Evolutionary conservation across 495 filamentous ascomycete species (phyloP).

Genomic region (Tuber microsphaerosporum): DNA sequence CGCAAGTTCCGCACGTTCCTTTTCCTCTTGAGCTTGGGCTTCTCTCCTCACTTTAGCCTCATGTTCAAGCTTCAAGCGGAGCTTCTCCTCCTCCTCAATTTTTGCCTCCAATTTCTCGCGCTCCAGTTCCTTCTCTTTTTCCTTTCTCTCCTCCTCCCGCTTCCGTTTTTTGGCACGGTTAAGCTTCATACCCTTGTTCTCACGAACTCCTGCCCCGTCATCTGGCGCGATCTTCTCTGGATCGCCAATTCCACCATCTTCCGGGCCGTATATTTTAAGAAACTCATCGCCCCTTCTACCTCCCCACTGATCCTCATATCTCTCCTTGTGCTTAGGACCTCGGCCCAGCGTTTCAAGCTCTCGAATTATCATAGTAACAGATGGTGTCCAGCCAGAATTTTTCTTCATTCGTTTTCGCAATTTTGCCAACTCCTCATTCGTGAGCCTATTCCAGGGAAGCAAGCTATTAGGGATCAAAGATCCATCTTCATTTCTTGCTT

Average conservation of each 20-base stretch:
- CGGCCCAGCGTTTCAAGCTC: conserved; percentile 72
- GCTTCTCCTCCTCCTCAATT: conserved; percentile 23
- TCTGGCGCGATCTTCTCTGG: conserved; percentile 39
- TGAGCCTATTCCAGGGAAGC: conserved; percentile 83
- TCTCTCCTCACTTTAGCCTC: conserved; percentile 2
- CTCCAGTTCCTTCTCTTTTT: conserved; percentile 37
- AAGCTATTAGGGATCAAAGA: conserved; percentile 60
- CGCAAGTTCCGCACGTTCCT: conserved; percentile 22
- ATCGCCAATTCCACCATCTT: conserved; percentile 41
- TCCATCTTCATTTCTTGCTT: conserved; percentile 32
- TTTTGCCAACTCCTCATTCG: conserved; percentile 81
- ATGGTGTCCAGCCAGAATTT: conserved; percentile 91
- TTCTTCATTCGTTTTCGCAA: conserved; percentile 98
- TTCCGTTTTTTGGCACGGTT: conserved; percentile 51
- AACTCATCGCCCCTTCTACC: conserved; percentile 29
- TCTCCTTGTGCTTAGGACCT: conserved; percentile 48
- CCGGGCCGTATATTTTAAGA: conserved; percentile 32
- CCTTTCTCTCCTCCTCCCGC: conserved; percentile 51
- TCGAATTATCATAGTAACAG: conserved; percentile 90
- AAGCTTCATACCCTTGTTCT: conserved; percentile 41
- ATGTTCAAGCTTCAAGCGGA: conserved; percentile 5
- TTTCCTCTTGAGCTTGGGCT: conserved; percentile 21
- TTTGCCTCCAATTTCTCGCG: conserved; percentile 25
- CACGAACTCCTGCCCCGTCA: conserved; percentile 33
- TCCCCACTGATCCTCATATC: conserved; percentile 35